Conservation (phyloP, 2,329 filamentous ascomycete genomes). For the Aspergillus versicolor region DNA sequence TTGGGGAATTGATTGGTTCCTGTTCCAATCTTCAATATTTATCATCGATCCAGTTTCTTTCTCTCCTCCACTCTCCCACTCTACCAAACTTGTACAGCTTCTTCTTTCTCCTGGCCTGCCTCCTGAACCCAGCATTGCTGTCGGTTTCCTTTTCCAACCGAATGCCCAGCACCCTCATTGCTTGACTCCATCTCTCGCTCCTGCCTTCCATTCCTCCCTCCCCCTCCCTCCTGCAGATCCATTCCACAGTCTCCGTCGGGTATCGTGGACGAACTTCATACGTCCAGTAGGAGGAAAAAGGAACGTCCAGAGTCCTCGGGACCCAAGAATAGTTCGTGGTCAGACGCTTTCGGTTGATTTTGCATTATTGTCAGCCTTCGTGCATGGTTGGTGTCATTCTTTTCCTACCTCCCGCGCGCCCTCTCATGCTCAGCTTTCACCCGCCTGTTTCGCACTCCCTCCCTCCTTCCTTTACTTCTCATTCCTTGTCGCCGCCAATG, state of each 20-base stretch:
- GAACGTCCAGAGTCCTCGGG: not conserved
- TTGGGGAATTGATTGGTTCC: slow-evolving; percentile 10
- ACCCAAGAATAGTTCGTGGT: not conserved
- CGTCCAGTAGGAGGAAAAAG: slow-evolving; percentile 7
- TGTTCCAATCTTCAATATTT: slow-evolving; percentile 12
- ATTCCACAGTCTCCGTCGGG: slow-evolving; percentile 26
- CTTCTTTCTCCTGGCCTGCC: slow-evolving; percentile 4
- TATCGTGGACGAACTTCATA: slow-evolving; percentile 3
- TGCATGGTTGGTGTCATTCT: slow-evolving; percentile 23
- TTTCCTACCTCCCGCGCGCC: slow-evolving; percentile 14
- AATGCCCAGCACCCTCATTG: not conserved
- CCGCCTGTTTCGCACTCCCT: not conserved
- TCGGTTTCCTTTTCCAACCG: not conserved
- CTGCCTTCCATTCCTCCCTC: slow-evolving; percentile 7
- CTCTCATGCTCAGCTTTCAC: not conserved
- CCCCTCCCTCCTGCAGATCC: slow-evolving; percentile 39
- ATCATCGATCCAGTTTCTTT: slow-evolving; percentile 13
- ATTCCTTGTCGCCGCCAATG: slow-evolving; percentile 3
- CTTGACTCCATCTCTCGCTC: not conserved
- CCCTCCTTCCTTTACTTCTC: slow-evolving; percentile 12
- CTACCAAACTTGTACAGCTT: slow-evolving; percentile 5
- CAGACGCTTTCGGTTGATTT: not conserved
- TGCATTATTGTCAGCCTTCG: slow-evolving; percentile 9
- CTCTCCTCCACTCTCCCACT: slow-evolving; percentile 7
- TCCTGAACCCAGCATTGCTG: not conserved